Evolutionary conservation across 768 basidiomycete genomes (phyloP), one percentile per base, ranked within the genome.

Genomic region (Plicaturopsis crispa): DNA sequence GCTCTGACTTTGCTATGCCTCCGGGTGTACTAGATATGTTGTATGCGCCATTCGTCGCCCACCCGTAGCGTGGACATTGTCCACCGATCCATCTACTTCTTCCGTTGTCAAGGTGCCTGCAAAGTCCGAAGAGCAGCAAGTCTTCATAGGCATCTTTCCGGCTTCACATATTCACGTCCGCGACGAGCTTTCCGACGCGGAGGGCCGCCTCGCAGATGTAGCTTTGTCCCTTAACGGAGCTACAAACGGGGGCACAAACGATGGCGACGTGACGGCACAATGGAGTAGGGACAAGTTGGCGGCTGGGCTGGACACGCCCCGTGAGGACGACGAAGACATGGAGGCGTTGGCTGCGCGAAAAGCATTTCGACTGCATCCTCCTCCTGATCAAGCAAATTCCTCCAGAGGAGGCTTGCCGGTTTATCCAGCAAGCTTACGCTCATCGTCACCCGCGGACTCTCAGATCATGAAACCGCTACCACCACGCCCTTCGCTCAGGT

Each of bases 111-210:
- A 70, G 44, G 59, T 73, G 3, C 66, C 76, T 4, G 53, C 67
- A 43, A 83, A 78, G 49, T 66, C 74, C 3, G 85, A 86, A 54
- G 85, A 87, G 50, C 85, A 88, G 42, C 86, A 89, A 50, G 89
- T 96, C 21, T 87, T 88, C 59, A 88, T 94, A 39, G 92, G 92
- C 38, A 93, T 96, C 42, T 94, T 96, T 52, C 92, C 92, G 1
- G 84, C 84, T 1, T 84, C 86, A 6, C 87, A 91, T 59, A 83
- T 94, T 33, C 79, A 82, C 52, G 67, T 89, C 44, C 84, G 91
- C 23, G 90, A 92, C 55, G 78, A 90, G 49, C 67, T 92, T 13
- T 73, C 84, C 3, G 90, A 92, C 55, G 90, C 90, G 3, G 87
- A 92, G 56, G 88, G 87, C 4, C 75, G 81, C 34, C 75, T 94